Conservation (phyloP, 805 yeast genomes). For the Zygoascus flipseniorum region DNA sequence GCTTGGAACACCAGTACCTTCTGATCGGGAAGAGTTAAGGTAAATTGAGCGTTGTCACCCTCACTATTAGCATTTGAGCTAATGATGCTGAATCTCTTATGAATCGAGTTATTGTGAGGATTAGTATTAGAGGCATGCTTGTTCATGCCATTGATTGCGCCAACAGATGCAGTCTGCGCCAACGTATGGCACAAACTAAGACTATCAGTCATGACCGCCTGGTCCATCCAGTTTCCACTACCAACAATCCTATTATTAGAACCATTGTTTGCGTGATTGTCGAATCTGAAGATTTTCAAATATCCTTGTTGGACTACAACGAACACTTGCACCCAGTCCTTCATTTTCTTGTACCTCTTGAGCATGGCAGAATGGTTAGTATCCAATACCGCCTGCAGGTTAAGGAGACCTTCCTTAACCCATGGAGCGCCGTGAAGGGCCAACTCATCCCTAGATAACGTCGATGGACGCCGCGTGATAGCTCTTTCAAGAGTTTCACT, state of each 20-base stretch:
- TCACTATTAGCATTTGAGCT: constrained; percentile 11
- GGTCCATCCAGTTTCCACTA: constrained; percentile 59
- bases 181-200: constrained; percentile 39
- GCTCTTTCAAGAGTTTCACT: neutral
- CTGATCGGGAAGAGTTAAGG: constrained; percentile 42
- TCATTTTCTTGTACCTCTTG: constrained; percentile 15
- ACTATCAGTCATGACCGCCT: constrained; percentile 40
- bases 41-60: constrained; percentile 37
- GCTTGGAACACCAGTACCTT: constrained; percentile 49
- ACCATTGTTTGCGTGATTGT: neutral
- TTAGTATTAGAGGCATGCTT: neutral
- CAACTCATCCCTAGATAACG: constrained; percentile 27
- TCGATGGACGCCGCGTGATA: neutral
- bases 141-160: constrained; percentile 1
- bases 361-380: constrained; percentile 10
- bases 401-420: constrained; percentile 61
- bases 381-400: constrained; percentile 22
- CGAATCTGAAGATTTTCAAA: constrained; percentile 27
- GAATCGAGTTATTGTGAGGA: neutral
- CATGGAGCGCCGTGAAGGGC: constrained; percentile 70
- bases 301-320: constrained; percentile 62
- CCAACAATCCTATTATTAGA: constrained; percentile 28
- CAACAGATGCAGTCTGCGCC: constrained; percentile 30
- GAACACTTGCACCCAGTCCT: constrained; percentile 41
- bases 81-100: neutral